Evolutionary conservation across 257 asterid species (phyloP), one percentile per base, ranked within the genome.

Genomic region (Nicotiana noctiflora): DNA sequence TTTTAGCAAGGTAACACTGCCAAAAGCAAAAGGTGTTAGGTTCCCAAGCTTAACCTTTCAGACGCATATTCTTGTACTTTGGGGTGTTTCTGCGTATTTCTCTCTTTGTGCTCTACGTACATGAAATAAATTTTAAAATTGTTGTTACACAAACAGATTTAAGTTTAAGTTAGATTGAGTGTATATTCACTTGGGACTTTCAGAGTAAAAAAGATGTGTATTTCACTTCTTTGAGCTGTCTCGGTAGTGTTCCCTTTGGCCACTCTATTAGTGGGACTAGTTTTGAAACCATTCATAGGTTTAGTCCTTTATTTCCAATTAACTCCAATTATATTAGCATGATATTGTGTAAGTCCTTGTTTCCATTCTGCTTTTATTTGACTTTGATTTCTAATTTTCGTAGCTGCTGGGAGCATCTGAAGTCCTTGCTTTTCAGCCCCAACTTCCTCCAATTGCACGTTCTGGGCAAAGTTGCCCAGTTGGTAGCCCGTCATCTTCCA

Each of bases 351-450:
- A 9, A 19, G 31, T 70, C 77, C 37, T 21, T 46, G 59, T 19
- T 40, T 27, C 4, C 6, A 51, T 64, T n/a, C 53, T 21, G 46
- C 37, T 64, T 76, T 70, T 64, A 46, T 62, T 37, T 76, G 79
- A 12, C 6, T 52, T 75, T 53, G 81, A 34, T 67, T 46, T 75
- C 49, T 83, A 72, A 21, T 29, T 79, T 81, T n/a, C 67, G 40
- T 82, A 92, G 97, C 81, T 90, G 79, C 86, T 85, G 82, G 89
- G 86, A 56, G 82, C 83, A 19, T 88, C 87, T 56, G 88, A 84
- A 12, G 81, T 60, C 57, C 76, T 83, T 2, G 37, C 56, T 17
- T 72, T 44, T 77, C 82, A 74, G 29, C 88, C 81, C 14, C 87
- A 88, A 46, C 85, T 79, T 76, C 72, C 76, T 66, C 74, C 55